These are phyloP conservation scores for Beauveria pseudobassiana DNA, from an alignment of 2,329 filamentous ascomycete species.

Conservation along the genomic window DNA sequence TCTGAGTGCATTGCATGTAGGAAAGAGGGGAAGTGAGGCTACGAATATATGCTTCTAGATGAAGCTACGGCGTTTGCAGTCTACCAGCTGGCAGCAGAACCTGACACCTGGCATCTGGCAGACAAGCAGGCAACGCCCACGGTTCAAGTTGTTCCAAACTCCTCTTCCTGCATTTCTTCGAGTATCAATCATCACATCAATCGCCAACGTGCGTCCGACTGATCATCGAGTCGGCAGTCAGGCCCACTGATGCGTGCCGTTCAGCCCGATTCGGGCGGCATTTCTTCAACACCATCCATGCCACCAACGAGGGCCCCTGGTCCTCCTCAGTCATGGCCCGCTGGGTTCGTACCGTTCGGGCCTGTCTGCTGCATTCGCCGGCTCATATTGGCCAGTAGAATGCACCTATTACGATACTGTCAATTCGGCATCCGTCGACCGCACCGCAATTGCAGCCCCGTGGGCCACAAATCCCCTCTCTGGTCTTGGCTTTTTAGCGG, in stretches of 20 bases:
- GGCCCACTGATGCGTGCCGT: conserved; percentile 8
- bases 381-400: no score
- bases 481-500: background rate
- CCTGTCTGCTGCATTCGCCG: background rate
- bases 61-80: conserved; percentile 4
- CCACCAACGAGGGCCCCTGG: background rate
- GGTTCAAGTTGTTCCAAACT: background rate
- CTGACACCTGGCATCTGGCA: background rate
- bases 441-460: background rate
- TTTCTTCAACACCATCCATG: background rate
- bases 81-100: background rate
- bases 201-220: background rate
- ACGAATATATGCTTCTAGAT: background rate
- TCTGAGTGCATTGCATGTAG: background rate
- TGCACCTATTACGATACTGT: no score
- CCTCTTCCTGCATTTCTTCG: background rate
- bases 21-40: background rate
- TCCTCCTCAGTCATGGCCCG: background rate
- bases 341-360: background rate
- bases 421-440: background rate
- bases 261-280: conserved; percentile 4
- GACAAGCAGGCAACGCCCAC: no score
- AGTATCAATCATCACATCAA: background rate
- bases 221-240: background rate
- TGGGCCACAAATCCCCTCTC: background rate